phyloP scores from a whole-genome alignment of 139 green algal species.

The Tetradesmus lagerheimii region DNA sequence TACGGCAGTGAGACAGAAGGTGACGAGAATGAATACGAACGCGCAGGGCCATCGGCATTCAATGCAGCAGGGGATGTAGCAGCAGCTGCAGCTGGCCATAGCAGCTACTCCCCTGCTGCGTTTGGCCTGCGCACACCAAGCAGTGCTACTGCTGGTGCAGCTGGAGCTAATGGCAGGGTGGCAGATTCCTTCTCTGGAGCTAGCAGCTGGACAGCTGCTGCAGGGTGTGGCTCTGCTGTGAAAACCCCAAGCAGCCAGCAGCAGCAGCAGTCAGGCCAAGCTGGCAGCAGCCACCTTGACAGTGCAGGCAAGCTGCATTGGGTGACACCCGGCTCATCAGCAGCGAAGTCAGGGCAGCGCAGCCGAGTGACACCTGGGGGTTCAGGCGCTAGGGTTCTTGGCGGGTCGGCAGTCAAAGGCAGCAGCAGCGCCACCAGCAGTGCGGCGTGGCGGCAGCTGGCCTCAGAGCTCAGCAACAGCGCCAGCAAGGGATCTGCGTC shows the following conservation, averaged over 20 bases:
- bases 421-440: conserved; percentile 31
- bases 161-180: too few relatives aligned
- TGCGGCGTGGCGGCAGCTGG: conserved; percentile 33
- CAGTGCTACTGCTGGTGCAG: neutral
- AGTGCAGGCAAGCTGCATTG: conserved; percentile 24
- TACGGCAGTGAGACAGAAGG: conserved; percentile 10
- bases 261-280: neutral
- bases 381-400: neutral
- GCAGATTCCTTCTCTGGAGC: neutral
- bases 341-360: neutral
- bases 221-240: neutral
- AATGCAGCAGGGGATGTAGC: neutral
- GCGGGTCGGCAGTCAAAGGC: neutral
- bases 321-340: conserved; percentile 26
- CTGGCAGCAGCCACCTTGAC: neutral
- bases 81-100: neutral
- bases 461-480: conserved; percentile 14
- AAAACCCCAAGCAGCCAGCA: conserved; percentile 17
- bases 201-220: neutral
- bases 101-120: neutral
- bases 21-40: conserved; percentile 15
- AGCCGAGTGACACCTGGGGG: neutral
- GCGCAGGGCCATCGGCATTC: neutral
- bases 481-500: conserved; percentile 6
- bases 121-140: neutral